A percentile compares a stretch with the other conserved stretches of the same genome.
Evolutionary conservation across 2,329 filamentous ascomycete species (phyloP).

Genomic region (Penicillium sp.): DNA sequence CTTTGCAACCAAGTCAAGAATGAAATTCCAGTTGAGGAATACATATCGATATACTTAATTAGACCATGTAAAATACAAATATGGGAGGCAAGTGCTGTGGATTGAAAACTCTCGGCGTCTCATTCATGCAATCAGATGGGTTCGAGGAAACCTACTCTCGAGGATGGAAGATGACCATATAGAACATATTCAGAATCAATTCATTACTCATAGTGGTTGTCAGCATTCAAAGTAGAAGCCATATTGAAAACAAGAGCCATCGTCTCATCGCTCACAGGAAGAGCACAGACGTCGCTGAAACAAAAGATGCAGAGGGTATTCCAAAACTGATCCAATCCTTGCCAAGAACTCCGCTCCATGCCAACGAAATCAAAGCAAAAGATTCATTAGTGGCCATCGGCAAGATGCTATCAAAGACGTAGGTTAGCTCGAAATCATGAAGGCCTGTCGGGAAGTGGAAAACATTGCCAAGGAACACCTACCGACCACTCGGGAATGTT

Average conservation of each 20-base stretch:
- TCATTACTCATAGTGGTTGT: too few species aligned
- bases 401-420: conserved; percentile 31
- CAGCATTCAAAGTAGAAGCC: not conserved
- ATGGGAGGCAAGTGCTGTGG: too few species aligned
- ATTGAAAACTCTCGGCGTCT: too few species aligned
- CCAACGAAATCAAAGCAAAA: conserved; percentile 12
- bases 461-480: conserved; percentile 23
- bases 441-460: conserved; percentile 5
- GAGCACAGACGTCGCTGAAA: conserved; percentile 5
- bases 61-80: too few species aligned
- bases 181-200: too few species aligned
- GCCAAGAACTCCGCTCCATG: conserved; percentile 13
- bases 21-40: too few species aligned
- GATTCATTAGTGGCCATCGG: conserved; percentile 28
- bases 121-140: too few species aligned
- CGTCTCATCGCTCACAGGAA: conserved; percentile 4
- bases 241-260: not conserved
- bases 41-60: too few species aligned
- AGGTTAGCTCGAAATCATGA: not conserved
- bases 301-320: conserved; percentile 19
- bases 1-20: too few species aligned
- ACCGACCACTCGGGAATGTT: conserved; percentile 88
- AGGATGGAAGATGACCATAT: too few species aligned
- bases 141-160: too few species aligned
- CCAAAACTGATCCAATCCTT: conserved; percentile 4